Evolutionary conservation across 169 alveolate species (phyloP).

Genomic region (Cryptosporidium muris): DNA sequence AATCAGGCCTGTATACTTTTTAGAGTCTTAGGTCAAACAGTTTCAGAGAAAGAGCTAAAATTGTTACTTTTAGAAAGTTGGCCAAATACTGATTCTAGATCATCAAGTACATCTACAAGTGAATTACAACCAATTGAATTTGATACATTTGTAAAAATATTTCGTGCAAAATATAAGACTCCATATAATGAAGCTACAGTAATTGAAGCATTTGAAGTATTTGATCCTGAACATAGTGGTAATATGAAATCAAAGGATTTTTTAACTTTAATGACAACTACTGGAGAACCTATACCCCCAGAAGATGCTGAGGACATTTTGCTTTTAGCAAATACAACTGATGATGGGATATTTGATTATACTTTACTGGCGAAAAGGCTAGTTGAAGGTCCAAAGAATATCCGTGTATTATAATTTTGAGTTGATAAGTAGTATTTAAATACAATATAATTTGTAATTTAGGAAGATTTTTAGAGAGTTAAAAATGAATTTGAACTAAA

Average conservation of each 20-base stretch:
- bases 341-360: slow-evolving; percentile 56
- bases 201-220: slow-evolving; percentile 64
- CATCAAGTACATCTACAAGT: slow-evolving; percentile 23
- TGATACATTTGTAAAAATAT: slow-evolving; percentile 57
- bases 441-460: too few species aligned
- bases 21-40: slow-evolving; percentile 61
- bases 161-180: slow-evolving; percentile 51
- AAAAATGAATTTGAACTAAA: too few species aligned
- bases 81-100: slow-evolving; percentile 30
- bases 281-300: slow-evolving; percentile 61
- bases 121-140: slow-evolving; percentile 51
- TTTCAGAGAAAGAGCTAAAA: slow-evolving; percentile 51
- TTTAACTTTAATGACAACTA: slow-evolving; percentile 46
- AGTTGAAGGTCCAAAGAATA: slow-evolving; percentile 68
- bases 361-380: slow-evolving; percentile 59
- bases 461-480: too few species aligned
- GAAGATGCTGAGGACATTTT: slow-evolving; percentile 62
- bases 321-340: slow-evolving; percentile 52
- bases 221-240: slow-evolving; percentile 66
- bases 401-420: slow-evolving; percentile 25
- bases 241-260: slow-evolving; percentile 42
- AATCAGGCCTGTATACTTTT: slow-evolving; percentile 53
- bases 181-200: slow-evolving; percentile 48
- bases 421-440: neutral
- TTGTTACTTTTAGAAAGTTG: slow-evolving; percentile 31